phyloP scores from a whole-genome alignment of 805 yeast genomes.

The Barnettozyma californica region DNA sequence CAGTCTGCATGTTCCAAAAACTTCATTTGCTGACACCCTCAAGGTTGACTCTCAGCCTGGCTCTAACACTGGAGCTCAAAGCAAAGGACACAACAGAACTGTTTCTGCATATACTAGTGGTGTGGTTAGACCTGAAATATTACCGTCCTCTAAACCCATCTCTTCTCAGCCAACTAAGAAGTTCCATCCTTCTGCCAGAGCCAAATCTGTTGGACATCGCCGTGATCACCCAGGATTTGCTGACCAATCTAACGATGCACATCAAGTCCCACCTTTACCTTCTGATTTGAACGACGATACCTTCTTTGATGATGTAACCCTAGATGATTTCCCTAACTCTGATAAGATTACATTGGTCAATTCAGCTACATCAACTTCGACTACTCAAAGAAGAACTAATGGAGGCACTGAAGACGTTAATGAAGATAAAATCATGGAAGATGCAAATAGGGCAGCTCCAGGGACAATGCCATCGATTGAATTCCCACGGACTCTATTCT shows the following conservation, averaged over 20 bases:
- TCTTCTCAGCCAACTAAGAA: slow-evolving; percentile 24
- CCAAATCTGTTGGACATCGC: slow-evolving; percentile 82
- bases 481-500: slow-evolving; percentile 82
- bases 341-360: slow-evolving; percentile 17
- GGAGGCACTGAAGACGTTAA: slow-evolving; percentile 28
- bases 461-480: slow-evolving; percentile 92
- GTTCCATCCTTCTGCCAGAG: slow-evolving; percentile 79
- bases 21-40: slow-evolving; percentile 13
- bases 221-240: slow-evolving; percentile 34
- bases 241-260: slow-evolving; percentile 2
- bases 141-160: slow-evolving; percentile 8
- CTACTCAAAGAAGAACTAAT: slow-evolving; percentile 5
- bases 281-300: slow-evolving; percentile 38
- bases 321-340: slow-evolving; percentile 43
- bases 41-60: neutral
- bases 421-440: slow-evolving; percentile 43
- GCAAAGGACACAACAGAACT: slow-evolving; percentile 23
- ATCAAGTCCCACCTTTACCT: slow-evolving; percentile 27
- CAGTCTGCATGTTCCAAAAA: slow-evolving; percentile 18
- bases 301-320: slow-evolving; percentile 46
- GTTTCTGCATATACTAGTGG: slow-evolving; percentile 25
- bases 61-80: neutral
- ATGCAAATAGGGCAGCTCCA: slow-evolving; percentile 54
- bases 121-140: slow-evolving; percentile 2
- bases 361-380: slow-evolving; percentile 12